Percentiles rank a stretch among this genome's conserved stretches.
Conservation (phyloP, 805 yeast genomes). For the Maudiozyma turicensis region DNA sequence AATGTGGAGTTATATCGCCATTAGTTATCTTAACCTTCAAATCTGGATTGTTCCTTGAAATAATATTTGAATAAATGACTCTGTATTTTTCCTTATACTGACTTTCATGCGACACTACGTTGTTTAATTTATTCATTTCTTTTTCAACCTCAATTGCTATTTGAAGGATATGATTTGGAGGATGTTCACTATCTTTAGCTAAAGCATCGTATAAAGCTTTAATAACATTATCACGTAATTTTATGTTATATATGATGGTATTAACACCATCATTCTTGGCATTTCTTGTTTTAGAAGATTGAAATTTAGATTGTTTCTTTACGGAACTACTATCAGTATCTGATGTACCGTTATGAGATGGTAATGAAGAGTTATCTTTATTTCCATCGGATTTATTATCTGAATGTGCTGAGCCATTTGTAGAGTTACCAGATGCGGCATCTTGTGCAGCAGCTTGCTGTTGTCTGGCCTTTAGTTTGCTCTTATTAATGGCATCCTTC, state of each 20-base stretch:
- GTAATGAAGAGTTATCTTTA: neutral
- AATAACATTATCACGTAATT: slow-evolving; percentile 76
- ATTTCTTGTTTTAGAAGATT: slow-evolving; percentile 53
- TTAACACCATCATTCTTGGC: slow-evolving; percentile 74
- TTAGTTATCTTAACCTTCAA: slow-evolving; percentile 57
- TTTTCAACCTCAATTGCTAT: slow-evolving; percentile 65
- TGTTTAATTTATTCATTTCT: slow-evolving; percentile 55
- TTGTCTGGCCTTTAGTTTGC: slow-evolving; percentile 33
- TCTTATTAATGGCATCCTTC: slow-evolving; percentile 79
- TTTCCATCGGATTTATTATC: neutral
- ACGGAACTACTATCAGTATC: slow-evolving; percentile 5
- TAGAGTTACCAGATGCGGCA: neutral
- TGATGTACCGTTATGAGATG: neutral
- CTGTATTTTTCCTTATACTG: slow-evolving; percentile 76
- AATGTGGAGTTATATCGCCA: slow-evolving; percentile 56
- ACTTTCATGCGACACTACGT: slow-evolving; percentile 39
- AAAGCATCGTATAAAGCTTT: slow-evolving; percentile 81
- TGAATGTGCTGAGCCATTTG: neutral
- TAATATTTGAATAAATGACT: slow-evolving; percentile 75
- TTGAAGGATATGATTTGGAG: slow-evolving; percentile 51
- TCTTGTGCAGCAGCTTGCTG: slow-evolving; percentile 5
- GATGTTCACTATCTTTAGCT: slow-evolving; percentile 63
- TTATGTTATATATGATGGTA: slow-evolving; percentile 57
- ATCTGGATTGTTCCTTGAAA: slow-evolving; percentile 84
- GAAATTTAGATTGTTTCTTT: slow-evolving; percentile 33